Evolutionary conservation across 2,329 filamentous ascomycete species (phyloP).

Genomic region (Claviceps maximensis): DNA sequence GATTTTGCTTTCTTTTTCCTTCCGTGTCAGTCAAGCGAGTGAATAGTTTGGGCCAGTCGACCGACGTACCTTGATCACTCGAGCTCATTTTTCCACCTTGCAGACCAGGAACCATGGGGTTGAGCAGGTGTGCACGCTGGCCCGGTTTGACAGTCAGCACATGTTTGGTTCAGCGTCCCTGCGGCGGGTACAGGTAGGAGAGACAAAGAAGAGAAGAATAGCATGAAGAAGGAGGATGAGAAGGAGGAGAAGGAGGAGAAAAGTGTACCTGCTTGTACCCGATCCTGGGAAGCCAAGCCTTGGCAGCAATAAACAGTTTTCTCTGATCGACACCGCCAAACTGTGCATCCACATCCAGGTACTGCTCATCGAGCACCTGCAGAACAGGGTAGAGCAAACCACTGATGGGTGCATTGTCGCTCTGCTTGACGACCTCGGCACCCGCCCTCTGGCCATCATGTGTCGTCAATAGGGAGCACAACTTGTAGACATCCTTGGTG

Average conservation of each 20-base stretch:
- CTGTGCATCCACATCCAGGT: constrained; percentile 77
- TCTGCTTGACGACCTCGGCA: constrained; percentile 89
- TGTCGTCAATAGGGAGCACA: constrained; percentile 57
- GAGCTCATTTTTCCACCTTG: constrained; percentile 77
- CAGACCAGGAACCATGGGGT: constrained; percentile 82
- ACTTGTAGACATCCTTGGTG: constrained; percentile 76
- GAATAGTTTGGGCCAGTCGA: background rate
- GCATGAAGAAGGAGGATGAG: too few relatives aligned
- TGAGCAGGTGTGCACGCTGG: constrained; percentile 24
- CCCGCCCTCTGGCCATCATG: constrained; percentile 83
- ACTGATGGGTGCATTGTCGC: constrained; percentile 56
- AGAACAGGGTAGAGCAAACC: constrained; percentile 36
- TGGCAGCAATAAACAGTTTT: constrained; percentile 78
- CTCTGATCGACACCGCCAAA: constrained; percentile 78
- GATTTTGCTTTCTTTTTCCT: constrained; percentile 61
- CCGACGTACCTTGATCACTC: constrained; percentile 45
- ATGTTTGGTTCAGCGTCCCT: background rate
- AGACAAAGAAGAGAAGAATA: background rate
- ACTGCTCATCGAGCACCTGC: constrained; percentile 82
- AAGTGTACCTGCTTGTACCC: constrained; percentile 55
- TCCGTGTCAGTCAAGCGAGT: background rate
- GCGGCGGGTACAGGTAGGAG: background rate
- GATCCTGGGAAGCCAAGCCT: constrained; percentile 72
- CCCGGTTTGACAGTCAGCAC: background rate
- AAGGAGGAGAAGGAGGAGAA: too few relatives aligned